phyloP scores from a whole-genome alignment of 768 basidiomycete species.

The Suillus occidentalis region DNA sequence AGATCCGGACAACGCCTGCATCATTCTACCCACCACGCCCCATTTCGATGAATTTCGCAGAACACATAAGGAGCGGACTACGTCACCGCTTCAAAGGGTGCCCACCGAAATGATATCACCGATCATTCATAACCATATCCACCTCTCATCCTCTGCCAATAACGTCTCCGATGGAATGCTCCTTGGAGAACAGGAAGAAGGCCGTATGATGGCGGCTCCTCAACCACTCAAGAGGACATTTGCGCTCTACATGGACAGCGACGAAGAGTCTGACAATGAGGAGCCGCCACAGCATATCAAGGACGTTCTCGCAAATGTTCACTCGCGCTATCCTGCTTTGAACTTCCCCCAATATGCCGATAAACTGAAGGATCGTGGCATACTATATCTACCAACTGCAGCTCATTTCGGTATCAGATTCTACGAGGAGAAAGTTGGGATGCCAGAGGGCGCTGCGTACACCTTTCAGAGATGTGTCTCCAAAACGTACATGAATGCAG shows the following conservation, averaged over 20 bases:
- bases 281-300: background rate
- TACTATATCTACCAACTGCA: background rate
- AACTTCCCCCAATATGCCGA: background rate
- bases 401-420: background rate
- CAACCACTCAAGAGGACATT: background rate
- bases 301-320: slow-evolving; percentile 11
- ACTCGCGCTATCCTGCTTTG: background rate
- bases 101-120: background rate
- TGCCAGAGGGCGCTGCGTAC: background rate
- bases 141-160: background rate
- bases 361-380: background rate
- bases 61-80: background rate
- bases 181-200: background rate
- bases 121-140: background rate
- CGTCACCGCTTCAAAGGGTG: background rate
- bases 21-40: background rate
- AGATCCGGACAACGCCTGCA: background rate
- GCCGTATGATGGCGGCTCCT: background rate
- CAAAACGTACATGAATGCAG: background rate
- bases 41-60: background rate
- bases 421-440: background rate
- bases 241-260: background rate
- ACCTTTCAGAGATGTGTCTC: background rate
- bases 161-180: background rate
- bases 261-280: background rate